Evolutionary conservation across 305 asterid genomes (phyloP).

Genomic region (Euphrasia arctica): DNA sequence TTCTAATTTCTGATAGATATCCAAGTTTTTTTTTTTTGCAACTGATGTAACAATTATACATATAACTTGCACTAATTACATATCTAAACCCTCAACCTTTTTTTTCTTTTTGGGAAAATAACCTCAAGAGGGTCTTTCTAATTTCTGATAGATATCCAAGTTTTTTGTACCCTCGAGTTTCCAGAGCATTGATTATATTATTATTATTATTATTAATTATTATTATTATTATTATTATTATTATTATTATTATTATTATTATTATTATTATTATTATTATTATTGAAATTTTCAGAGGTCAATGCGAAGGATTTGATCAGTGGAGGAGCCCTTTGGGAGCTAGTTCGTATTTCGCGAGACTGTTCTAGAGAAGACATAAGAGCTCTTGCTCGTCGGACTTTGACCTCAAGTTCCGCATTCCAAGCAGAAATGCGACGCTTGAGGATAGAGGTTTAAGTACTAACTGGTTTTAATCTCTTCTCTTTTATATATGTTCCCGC

Average conservation of each 20-base stretch:
- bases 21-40: no score
- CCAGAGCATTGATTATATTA: neutral
- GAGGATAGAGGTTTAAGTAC: conserved; percentile 60
- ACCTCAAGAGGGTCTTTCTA: neutral
- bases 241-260: neutral
- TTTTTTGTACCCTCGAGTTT: neutral
- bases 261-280: neutral
- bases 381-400: conserved; percentile 85
- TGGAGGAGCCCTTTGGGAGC: conserved; percentile 99
- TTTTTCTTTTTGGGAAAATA: no score
- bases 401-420: conserved; percentile 77
- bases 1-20: no score
- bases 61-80: neutral
- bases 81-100: neutral
- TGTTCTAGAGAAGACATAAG: conserved; percentile 93
- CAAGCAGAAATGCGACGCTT: conserved; percentile 75
- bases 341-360: conserved; percentile 92
- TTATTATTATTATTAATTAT: no score
- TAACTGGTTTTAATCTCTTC: conserved; percentile 20
- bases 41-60: no score
- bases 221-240: conserved; percentile 1
- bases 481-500: conserved; percentile 4
- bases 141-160: neutral
- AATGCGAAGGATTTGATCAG: conserved; percentile 82
- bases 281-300: conserved; percentile 46